A percentile compares a stretch with the other conserved stretches of the same genome.
Evolutionary conservation across 1,284 basidiomycete species (phyloP).

Genomic region (Neotropicomus parvogracilis): DNA sequence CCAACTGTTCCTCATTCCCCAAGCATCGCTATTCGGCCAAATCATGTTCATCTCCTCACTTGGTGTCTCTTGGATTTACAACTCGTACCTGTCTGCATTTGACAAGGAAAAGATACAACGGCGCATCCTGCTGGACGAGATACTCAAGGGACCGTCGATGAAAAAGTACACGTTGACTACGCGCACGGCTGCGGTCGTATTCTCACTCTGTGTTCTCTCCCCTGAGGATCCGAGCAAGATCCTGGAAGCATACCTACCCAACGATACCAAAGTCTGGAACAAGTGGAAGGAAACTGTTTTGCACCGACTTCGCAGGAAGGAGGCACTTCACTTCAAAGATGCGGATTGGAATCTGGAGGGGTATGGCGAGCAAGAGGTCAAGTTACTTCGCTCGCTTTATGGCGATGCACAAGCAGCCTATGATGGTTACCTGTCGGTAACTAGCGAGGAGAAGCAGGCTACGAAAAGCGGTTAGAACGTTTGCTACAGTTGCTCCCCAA

Average conservation of each 20-base stretch:
- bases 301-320: slow-evolving; percentile 2
- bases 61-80: slow-evolving; percentile 28
- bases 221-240: slow-evolving; percentile 20
- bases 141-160: slow-evolving; percentile 14
- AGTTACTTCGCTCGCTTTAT: slow-evolving; percentile 19
- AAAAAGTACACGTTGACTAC: slow-evolving; percentile 22
- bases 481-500: not conserved
- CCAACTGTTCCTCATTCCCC: slow-evolving; percentile 22
- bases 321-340: slow-evolving; percentile 13
- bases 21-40: slow-evolving; percentile 28
- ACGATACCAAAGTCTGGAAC: slow-evolving; percentile 28
- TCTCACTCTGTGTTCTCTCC: slow-evolving; percentile 23
- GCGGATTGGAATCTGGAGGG: slow-evolving; percentile 14
- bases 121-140: slow-evolving; percentile 17
- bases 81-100: slow-evolving; percentile 25
- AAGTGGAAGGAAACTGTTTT: slow-evolving; percentile 19
- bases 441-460: not conserved
- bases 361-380: slow-evolving; percentile 8
- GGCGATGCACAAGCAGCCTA: slow-evolving; percentile 20
- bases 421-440: not conserved
- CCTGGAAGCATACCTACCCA: slow-evolving; percentile 23
- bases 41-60: slow-evolving; percentile 28
- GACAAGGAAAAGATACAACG: slow-evolving; percentile 28
- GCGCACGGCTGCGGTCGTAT: slow-evolving; percentile 25
- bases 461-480: not conserved